Evolutionary conservation across 2,329 filamentous ascomycete species (phyloP), one percentile per base, ranked within the genome.

Genomic region (Corinectria fuckeliana): DNA sequence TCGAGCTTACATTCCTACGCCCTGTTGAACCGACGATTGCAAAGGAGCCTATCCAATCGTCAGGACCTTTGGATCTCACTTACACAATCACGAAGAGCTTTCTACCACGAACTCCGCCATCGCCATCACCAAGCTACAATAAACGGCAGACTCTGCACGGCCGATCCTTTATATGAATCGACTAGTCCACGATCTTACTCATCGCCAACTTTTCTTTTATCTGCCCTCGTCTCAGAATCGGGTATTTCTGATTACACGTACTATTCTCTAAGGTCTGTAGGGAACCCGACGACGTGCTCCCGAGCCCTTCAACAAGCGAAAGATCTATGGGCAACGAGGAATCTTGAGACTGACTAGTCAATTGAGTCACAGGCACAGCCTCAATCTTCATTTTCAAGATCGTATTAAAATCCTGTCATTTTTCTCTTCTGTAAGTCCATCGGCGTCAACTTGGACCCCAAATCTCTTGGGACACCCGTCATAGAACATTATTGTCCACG

Each of bases 131-230:
- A 45, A 44, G 20, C 32, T 55, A 18, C 55, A 53, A 59, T 54
- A 32, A 34, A 53, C 49, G 25, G 48, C 30, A 56, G 36, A 36
- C 45, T 30, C 41, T 28, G 47, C 36, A 55, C 56, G 58, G 50
- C 50, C 52, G 56, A 62, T 56, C 42, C 39, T 34, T 50, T 41
- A 50, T 14, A 32, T 32, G 58, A 57, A 61, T 53, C 61, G 55
- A 63, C 55, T 60, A 57, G 52, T 11, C 21, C 20, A 36, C 39
- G 49, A 52, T 52, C 39, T 28, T 45, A 16, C 20, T 26, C 16
- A 50, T 59, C 36, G 32, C 32, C 32, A 36, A 34, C 38, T 20
- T 28, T 10, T 26, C 16, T 41, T 30, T 41, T 56, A 7, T 39
- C 14, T 36, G 14, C 10, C 9, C 23, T 26, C 25, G 34, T 32